Evolutionary conservation across 495 filamentous ascomycete genomes (phyloP), one percentile per base, ranked within the genome.

Genomic region (Hypomontagnella submonticulosa): DNA sequence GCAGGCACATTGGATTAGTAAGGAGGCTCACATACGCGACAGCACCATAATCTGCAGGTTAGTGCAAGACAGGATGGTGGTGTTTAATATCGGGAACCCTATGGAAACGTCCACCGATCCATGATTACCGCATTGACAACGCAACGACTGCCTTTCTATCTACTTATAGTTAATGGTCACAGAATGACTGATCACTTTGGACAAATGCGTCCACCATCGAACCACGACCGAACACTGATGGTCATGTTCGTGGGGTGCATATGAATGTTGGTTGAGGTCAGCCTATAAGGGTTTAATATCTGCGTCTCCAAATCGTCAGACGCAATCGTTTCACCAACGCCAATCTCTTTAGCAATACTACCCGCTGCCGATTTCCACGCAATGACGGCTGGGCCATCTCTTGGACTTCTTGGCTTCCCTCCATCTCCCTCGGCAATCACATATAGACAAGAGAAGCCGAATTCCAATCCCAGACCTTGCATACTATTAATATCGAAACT

Each of bases 231-330:
- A 32, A 44, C 19, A 19, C 10, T 51, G 42, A 33, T 19, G 60
- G 52, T 59, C 46, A 47, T 55, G 13, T 63, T 69, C 59, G 66
- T 69, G 66, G 66, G 66, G 66, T 69, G 54, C 59, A 63, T 63
- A 57, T 38, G 30, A 41, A 43, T 43, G 11, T 69, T 58, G 55
- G 66, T 37, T 30, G 32, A 53, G 10, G 30, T 43, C 60, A 51
- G 33, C 66, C 66, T 69, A 69, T 69, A 54, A 60, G 59, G 20
- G 23, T 58, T 34, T 30, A 23, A 42, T 38, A 41, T 6, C 3
- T 30, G 30, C n/a, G 15, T 60, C 66, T 69, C 59, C 66, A 63
- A 69, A 40, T 59, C 52, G 50, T 59, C 40, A 32, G 58, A 59
- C 59, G 36, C 51, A 10, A 7, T 44, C 40, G 58, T 19, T 37